Base-by-base conservation (phyloP, 2,329 filamentous ascomycete genomes). In the Tolypocladium tundrense region DNA sequence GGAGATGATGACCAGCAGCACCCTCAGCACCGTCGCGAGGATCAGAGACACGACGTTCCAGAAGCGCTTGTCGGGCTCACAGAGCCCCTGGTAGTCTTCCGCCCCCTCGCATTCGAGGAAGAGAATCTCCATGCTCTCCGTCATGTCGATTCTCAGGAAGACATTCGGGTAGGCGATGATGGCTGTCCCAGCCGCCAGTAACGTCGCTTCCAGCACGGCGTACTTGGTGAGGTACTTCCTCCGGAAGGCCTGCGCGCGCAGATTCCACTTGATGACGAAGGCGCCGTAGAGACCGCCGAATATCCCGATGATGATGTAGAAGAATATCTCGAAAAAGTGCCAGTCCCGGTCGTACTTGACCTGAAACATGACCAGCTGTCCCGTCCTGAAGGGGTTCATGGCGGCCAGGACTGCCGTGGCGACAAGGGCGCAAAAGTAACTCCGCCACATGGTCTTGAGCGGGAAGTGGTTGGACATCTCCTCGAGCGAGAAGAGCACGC, bases 351-450 rank as follows among this genome's bases (percentile, higher is more conserved):
- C 93, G 69, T 99, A 99, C 66, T 86, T 85, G 67, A 99, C 93
- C 67, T 96, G 92, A 73, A 99, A 99, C 93, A 99, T 97, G 83
- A 99, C 94, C 48, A 99, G 81, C 69, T 99, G 94, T 24, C 94
- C 94, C 0, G 94, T 97, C 56, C 94, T 81, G 74, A 99, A 99
- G 27, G 94, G 94, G 66, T 99, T 99, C 90, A 99, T 96, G 59
- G 90, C 90, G 33, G 94, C 88, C 43, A 99, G 76, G 19, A 96
- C 91, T 54, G 91, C 91, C 1, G 94, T 97, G 6, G 92, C 94
- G 6, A 99, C 93, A 62, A 99, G 76, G 37, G 94, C 94, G 73
- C 94, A 99, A 71, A 99, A 97, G 71, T 97, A 99, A 70, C 91
- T 97, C 65, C 94, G 84, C 94, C 94, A 97, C 74, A 99, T 84